Base-by-base conservation (phyloP, 768 basidiomycete genomes). In the Rhodotorula kratochvilovae region DNA sequence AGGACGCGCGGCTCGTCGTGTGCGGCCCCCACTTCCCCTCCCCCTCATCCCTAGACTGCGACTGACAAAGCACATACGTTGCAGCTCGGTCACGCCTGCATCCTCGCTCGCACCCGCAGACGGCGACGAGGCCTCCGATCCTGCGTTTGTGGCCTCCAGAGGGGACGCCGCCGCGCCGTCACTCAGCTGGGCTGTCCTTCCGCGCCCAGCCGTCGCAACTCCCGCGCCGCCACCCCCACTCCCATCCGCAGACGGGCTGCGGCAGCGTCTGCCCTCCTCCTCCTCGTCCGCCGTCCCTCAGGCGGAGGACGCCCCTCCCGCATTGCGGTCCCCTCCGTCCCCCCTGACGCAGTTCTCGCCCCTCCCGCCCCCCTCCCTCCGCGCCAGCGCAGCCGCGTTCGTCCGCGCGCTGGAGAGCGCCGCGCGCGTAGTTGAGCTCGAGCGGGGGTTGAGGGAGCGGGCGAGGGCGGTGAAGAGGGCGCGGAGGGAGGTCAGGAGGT, bases 321-420 rank as follows among this genome's bases (percentile, higher is more conserved):
- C 45, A 17, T 46, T 23, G 3, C 45, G 3, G 19, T 25, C 33
- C 3, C 21, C n/a, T 0, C 12, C 29, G 6, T 71, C 70, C 2
- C 66, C 70, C 1, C 50, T 71, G 15, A 8, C 36, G 19, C 70
- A 71, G n/a, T 71, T 71, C 70, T 59, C 66, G 2, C 33, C 70
- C 25, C 33, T 71, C n/a, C 66, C 70, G 21, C 70, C 70, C 10
- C 61, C 61, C 3, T 12, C 61, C 0, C 57, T 71, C 3, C 54
- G 70, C 10, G 0, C 42, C 8, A 31, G 66, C 10, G 45, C 66
- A 4, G n/a, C 31, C 1, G 2, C 46, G 13, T 71, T 71, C 31
- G 42, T 17, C 15, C 1, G n/a, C 25, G 57, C 27, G 15, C 3
- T 46, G n/a, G 35, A 5, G 3, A 25, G 53, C 0, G 57, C 36